These are phyloP conservation scores for Berkeleyomyces basicola DNA, from an alignment of 2,329 filamentous ascomycete genomes.

Conservation along the genomic window DNA sequence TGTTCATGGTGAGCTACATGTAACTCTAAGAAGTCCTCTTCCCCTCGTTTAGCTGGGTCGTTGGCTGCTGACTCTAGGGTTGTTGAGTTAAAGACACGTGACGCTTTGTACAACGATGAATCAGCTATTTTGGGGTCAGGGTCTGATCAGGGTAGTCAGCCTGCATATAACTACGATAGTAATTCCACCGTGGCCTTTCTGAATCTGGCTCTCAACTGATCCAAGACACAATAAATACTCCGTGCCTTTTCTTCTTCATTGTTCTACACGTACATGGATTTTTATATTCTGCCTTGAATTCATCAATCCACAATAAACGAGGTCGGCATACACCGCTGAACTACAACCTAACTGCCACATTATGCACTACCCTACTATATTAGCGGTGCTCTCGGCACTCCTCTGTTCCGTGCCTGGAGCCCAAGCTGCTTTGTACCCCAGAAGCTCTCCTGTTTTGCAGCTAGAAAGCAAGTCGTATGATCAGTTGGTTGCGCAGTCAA, in stretches of 20 bases:
- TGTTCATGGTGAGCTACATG: no score
- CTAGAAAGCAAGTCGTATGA: constrained; percentile 66
- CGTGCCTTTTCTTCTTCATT: neutral
- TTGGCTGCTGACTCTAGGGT: no score
- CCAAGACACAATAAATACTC: no score
- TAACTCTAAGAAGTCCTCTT: no score
- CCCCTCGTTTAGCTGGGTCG: no score
- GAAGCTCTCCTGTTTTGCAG: constrained; percentile 75
- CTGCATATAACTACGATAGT: neutral
- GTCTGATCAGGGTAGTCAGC: neutral
- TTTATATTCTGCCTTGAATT: neutral
- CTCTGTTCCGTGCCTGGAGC: neutral
- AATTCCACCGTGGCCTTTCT: neutral
- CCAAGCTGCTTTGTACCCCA: constrained; percentile 58
- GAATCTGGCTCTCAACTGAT: no score
- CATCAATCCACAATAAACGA: neutral
- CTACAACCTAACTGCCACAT: neutral
- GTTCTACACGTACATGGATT: neutral
- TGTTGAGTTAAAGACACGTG: no score
- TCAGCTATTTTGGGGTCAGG: neutral
- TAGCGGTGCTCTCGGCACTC: neutral
- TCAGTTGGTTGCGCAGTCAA: constrained; percentile 68
- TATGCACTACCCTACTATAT: constrained; percentile 2
- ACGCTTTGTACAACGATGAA: neutral
- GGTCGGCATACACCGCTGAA: neutral